Base-by-base conservation (phyloP, 108 stramenopile species). In the Cyclotella distinguenda region DNA sequence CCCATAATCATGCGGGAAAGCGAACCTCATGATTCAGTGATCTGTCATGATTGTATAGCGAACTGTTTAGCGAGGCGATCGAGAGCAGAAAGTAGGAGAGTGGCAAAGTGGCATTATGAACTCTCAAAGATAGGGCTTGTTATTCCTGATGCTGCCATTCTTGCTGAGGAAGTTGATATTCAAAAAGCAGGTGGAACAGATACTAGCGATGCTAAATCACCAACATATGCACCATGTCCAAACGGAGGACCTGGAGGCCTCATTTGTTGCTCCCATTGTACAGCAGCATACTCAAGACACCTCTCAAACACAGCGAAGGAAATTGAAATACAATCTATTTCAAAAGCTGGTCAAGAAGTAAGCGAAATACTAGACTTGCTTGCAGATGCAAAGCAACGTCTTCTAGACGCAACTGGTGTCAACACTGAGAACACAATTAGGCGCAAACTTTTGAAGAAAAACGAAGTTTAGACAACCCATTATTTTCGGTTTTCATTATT, bases 181-280 rank as follows among this genome's bases (percentile, higher is more conserved):
- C 38, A 38, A 6, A 35, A 69, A 25, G 60, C 68, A 36, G 59
- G 47, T 34, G 66, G 45, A 16, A 46, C 63, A 28, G 47, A 53
- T n/a, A 66, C 57, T 34, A 61, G 50, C 18, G 57, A 65, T 43
- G 69, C 65, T 2, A 66, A 62, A 16, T 38, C 36, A 25, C 56
- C 33, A 58, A 77, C 60, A 33, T 55, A 79, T 42, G 44, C 74
- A 54, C 39, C 80, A 9, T 94, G 93, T 74, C 86, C 89, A n/a
- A 72, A 40, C 35, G 88, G 86, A n/a, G 92, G 93, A 11, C 86
- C 93, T 6, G 86, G 87, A 18, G 93, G 93, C 11, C 70, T 90
- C 12, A 86, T 90, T 63, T 94, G 93, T 55, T 94, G 93, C 53
- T 40, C 83, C 9, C 40, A 47, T 38, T 94, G 89, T 44, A 65